Evolutionary conservation across 1,139 yeast genomes (phyloP), one percentile per base, ranked within the genome.

Genomic region (Diutina pseudorugosa): DNA sequence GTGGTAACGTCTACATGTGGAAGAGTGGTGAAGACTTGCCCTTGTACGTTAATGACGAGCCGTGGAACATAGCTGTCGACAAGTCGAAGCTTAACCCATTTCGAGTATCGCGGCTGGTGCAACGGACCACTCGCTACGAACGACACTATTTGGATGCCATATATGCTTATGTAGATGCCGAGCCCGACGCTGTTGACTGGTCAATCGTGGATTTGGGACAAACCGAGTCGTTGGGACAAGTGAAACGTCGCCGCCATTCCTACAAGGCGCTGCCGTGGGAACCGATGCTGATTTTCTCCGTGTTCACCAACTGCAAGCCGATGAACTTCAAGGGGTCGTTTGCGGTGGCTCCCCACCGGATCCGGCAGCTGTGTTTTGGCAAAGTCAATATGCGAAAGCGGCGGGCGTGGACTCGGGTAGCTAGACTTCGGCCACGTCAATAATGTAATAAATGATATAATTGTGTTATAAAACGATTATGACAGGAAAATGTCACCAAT

Each of bases 341-440:
- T 14, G 36, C 11, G 14, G 36, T 30, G 36, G 36, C 36, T 30
- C 36, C 36, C 11, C 36, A 30, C 36, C 36, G 43, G 5, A 41
- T 41, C 20, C 19, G 20, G 12, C 42, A 18, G 11, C 70, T 73
- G 4, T 71, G 76, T 54, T 71, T 71, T 56, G 76, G 76, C 3
- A 65, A 62, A 50, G 66, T 72, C 51, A 71, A 71, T 54, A 70
- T 71, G 75, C 58, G 76, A 52, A 58, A 55, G 23, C 67, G 65
- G 49, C 57, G 72, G 18, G 76, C 76, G 2, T 68, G 73, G 73
- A n/a, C 25, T 20, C 27, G 47, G 4, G 47, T 21, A 5, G 27
- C 47, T 14, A 44, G 21, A 11, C 20, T 23, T 9, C 30, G 45
- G 21, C 43, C 8, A 8, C 19, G 11, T 14, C n/a, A 4, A 5